These are phyloP conservation scores for Phytopythium cucurbitacearum DNA, from an alignment of 352 stramenopile genomes.

Conservation along the genomic window DNA sequence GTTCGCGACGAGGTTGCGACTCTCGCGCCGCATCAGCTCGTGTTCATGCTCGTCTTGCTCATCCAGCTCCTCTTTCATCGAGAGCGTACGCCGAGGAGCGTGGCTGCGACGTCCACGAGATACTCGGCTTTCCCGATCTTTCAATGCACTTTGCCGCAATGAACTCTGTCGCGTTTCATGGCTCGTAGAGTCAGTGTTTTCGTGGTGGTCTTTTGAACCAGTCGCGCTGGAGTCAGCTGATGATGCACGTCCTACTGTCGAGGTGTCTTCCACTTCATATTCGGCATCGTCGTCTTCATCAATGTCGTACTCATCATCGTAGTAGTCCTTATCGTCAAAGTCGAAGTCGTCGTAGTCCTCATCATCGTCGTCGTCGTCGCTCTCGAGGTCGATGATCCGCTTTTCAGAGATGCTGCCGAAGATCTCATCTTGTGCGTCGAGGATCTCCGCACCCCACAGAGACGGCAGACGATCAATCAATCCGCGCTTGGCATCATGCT, in stretches of 20 bases:
- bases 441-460: conserved; percentile 59
- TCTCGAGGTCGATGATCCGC: conserved; percentile 32
- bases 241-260: no score
- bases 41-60: conserved; percentile 63
- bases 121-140: not conserved
- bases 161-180: no score
- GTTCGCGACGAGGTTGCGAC: conserved; percentile 48
- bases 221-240: conserved; percentile 9
- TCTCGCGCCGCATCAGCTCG: conserved; percentile 57
- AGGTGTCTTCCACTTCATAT: conserved; percentile 18
- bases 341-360: conserved; percentile 27
- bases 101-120: conserved; percentile 2
- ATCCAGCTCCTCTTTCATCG: conserved; percentile 55
- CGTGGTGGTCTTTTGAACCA: not conserved
- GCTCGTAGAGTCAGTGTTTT: conserved; percentile 1
- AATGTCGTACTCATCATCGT: conserved; percentile 26
- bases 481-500: conserved; percentile 70
- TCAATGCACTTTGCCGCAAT: not conserved
- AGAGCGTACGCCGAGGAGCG: conserved; percentile 12
- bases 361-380: conserved; percentile 50
- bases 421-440: conserved; percentile 63
- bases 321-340: conserved; percentile 13
- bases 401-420: conserved; percentile 36
- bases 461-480: conserved; percentile 70
- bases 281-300: conserved; percentile 31